Percentiles rank a stretch among this genome's conserved stretches.
Evolutionary conservation across 495 filamentous ascomycete species (phyloP).

Genomic region (Neurospora sp.): DNA sequence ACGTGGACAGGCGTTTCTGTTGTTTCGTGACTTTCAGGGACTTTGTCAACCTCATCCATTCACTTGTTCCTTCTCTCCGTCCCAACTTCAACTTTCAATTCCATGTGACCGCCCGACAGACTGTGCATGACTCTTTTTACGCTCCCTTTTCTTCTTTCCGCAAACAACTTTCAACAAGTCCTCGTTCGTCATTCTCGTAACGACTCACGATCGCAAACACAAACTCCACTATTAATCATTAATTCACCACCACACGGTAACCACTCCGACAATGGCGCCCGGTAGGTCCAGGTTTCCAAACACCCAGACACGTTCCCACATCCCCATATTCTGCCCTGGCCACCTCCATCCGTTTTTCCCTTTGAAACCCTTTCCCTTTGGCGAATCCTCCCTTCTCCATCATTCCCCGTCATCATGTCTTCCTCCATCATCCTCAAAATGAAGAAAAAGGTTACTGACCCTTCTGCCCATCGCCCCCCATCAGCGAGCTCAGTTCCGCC

Average conservation of each 20-base stretch:
- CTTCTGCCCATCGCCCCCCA: background rate
- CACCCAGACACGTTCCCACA: background rate
- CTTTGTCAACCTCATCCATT: background rate
- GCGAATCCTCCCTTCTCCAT: background rate
- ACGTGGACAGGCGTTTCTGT: background rate
- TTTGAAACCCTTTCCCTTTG: background rate
- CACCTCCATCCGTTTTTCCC: background rate
- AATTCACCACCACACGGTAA: background rate
- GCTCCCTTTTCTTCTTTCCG: background rate
- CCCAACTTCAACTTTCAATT: background rate
- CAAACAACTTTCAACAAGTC: background rate
- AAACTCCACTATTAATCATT: conserved; percentile 1
- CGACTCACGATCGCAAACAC: background rate
- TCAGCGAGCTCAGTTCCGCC: conserved; percentile 43
- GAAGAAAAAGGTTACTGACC: conserved; percentile 5
- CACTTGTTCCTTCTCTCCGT: background rate
- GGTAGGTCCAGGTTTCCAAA: conserved; percentile 11
- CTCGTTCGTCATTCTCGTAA: background rate
- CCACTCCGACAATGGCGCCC: conserved; percentile 13
- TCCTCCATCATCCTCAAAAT: background rate
- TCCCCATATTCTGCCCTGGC: background rate
- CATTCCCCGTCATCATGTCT: background rate
- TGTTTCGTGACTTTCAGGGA: background rate
- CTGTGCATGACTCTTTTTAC: background rate
- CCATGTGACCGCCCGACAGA: background rate